Conservation (phyloP, 2,329 filamentous ascomycete genomes). For the Trichoderma atrobrunneum region DNA sequence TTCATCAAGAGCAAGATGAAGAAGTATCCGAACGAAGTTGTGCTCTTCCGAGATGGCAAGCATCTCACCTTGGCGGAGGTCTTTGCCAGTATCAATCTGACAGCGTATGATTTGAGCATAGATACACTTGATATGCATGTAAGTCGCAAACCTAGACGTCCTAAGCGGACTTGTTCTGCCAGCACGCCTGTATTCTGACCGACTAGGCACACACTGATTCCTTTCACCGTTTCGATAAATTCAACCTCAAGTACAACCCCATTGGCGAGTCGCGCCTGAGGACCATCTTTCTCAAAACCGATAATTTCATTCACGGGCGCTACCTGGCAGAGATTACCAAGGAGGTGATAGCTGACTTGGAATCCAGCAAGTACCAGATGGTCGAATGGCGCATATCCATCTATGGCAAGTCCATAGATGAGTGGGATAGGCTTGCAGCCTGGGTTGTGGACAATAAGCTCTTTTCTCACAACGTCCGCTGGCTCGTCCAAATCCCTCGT, state of each 20-base stretch:
- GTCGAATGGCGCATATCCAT: constrained; percentile 99
- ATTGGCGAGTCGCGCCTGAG: constrained; percentile 91
- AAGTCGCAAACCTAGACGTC: constrained; percentile 55
- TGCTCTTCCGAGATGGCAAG: constrained; percentile 88
- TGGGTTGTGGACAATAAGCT: constrained; percentile 99
- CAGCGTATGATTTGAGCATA: constrained; percentile 95
- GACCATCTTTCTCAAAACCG: constrained; percentile 98
- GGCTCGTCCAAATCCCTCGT: constrained; percentile 93
- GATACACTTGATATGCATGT: constrained; percentile 99
- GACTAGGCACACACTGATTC: constrained; percentile 86
- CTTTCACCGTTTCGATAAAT: constrained; percentile 99
- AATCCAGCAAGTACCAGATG: constrained; percentile 99
- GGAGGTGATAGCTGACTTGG: constrained; percentile 93
- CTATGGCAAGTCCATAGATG: constrained; percentile 85
- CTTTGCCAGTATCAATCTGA: constrained; percentile 95
- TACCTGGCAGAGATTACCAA: constrained; percentile 98
- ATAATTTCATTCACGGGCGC: constrained; percentile 93
- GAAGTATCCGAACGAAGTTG: constrained; percentile 91
- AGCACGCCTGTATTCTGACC: constrained; percentile 55
- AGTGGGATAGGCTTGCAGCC: constrained; percentile 98
- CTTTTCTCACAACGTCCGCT: constrained; percentile 95
- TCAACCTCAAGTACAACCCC: constrained; percentile 98
- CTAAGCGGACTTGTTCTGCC: constrained; percentile 62
- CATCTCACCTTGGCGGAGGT: constrained; percentile 88
- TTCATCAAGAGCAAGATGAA: constrained; percentile 99